A percentile compares a stretch with the other conserved stretches of the same genome.
phyloP scores from a whole-genome alignment of 1,284 basidiomycete genomes.

The Limonomyces culmigenus region DNA sequence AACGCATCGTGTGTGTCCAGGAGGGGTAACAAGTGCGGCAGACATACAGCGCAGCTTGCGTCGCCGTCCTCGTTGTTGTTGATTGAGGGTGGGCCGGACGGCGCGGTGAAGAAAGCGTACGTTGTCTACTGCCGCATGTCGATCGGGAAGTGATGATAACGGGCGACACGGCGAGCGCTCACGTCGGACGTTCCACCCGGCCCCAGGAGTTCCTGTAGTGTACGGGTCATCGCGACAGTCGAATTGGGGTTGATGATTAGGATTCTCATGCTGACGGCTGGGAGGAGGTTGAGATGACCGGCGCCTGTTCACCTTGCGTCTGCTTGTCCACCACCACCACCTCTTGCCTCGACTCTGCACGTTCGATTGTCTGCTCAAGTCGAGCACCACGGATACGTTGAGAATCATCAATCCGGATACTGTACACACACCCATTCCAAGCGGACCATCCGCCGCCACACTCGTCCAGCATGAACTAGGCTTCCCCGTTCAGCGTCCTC shows the following conservation, averaged over 20 bases:
- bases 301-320: too few species aligned
- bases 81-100: constrained; percentile 21
- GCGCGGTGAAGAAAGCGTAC: constrained; percentile 20
- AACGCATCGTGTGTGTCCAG: constrained; percentile 16
- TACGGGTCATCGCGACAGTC: constrained; percentile 21
- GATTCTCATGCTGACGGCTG: too few species aligned
- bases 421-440: too few species aligned
- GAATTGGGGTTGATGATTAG: constrained; percentile 36
- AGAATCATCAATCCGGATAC: too few species aligned
- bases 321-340: too few species aligned
- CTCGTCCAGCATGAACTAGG: too few species aligned
- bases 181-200: neutral
- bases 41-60: constrained; percentile 18
- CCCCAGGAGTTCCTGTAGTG: constrained; percentile 20
- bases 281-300: too few species aligned
- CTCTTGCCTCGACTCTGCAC: too few species aligned
- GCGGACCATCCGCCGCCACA: too few species aligned
- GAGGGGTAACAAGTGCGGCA: constrained; percentile 11
- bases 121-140: neutral
- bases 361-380: too few species aligned
- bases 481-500: too few species aligned
- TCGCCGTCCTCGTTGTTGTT: constrained; percentile 21
- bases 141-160: neutral
- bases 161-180: neutral
- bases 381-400: too few species aligned